phyloP scores from a whole-genome alignment of 768 basidiomycete species.

The Boletus subcaerulescens region DNA sequence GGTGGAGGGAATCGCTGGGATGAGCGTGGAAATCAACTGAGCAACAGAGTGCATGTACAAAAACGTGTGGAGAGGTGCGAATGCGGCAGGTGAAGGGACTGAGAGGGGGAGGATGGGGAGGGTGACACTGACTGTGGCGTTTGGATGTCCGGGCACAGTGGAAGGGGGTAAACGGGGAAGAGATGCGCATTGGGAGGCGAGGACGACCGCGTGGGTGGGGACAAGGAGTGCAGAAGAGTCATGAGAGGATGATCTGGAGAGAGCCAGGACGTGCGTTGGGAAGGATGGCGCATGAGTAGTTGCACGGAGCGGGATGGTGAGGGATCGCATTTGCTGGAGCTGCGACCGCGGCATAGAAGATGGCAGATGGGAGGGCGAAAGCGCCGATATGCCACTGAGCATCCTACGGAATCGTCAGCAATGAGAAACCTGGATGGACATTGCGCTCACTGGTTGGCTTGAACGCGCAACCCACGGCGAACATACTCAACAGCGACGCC shows the following conservation, averaged over 20 bases:
- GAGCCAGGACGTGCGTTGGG: slow-evolving; percentile 56
- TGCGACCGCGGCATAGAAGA: slow-evolving; percentile 29
- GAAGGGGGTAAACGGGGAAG: slow-evolving; percentile 53
- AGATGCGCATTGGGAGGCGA: slow-evolving; percentile 66
- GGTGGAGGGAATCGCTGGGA: slow-evolving; percentile 33
- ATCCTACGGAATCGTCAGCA: slow-evolving; percentile 38
- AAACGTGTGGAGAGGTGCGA: slow-evolving; percentile 57
- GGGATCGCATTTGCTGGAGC: slow-evolving; percentile 30
- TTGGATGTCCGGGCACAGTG: slow-evolving; percentile 31
- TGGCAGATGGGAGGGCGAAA: slow-evolving; percentile 47
- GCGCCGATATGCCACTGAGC: slow-evolving; percentile 41
- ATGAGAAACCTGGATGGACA: slow-evolving; percentile 6
- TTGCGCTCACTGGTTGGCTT: slow-evolving; percentile 43
- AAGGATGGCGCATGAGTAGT: slow-evolving; percentile 22
- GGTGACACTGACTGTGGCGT: slow-evolving; percentile 30
- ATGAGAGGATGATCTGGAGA: slow-evolving; percentile 31
- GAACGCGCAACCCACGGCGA: slow-evolving; percentile 44
- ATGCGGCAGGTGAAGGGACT: slow-evolving; percentile 61
- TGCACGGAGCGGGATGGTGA: slow-evolving; percentile 32
- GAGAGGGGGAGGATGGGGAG: slow-evolving; percentile 63
- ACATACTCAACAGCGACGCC: slow-evolving; percentile 64
- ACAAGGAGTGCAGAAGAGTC: slow-evolving; percentile 45
- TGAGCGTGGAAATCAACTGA: slow-evolving; percentile 49
- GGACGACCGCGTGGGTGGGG: slow-evolving; percentile 67
- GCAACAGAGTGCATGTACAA: slow-evolving; percentile 61